Conservation (phyloP, 164 flowering plant genomes). For the Kingdonia uniflora region DNA sequence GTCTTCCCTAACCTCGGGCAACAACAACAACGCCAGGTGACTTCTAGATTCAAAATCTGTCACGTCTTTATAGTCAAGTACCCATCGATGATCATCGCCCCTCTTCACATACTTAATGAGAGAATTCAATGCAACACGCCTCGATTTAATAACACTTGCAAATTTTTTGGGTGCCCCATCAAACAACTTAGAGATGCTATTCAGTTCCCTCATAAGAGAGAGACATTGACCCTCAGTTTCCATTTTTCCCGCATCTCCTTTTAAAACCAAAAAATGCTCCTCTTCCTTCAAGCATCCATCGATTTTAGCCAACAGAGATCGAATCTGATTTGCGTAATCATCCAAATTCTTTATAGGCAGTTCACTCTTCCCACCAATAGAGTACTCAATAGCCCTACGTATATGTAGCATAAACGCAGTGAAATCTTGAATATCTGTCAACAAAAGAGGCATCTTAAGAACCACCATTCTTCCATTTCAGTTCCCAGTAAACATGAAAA, state of each 20-base stretch:
- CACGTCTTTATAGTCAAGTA: conserved; percentile 60
- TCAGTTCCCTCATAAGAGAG: conserved; percentile 48
- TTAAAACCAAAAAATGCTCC: conserved; percentile 22
- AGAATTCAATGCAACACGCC: conserved; percentile 30
- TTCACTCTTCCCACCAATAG: conserved; percentile 17
- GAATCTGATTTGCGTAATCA: conserved; percentile 26
- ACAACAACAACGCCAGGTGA: conserved; percentile 66
- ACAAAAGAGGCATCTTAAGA: too few relatives aligned
- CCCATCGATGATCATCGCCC: conserved; percentile 59
- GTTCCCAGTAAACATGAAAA: too few relatives aligned
- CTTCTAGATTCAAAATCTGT: conserved; percentile 64
- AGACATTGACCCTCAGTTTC: conserved; percentile 36
- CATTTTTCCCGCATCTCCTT: conserved; percentile 16
- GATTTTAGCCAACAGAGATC: conserved; percentile 33
- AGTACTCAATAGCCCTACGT: conserved; percentile 25
- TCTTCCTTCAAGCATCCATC: conserved; percentile 34
- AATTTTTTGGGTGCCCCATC: conserved; percentile 37
- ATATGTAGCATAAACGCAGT: conserved; percentile 40
- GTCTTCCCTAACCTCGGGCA: conserved; percentile 72
- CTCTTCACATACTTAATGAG: conserved; percentile 43
- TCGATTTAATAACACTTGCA: conserved; percentile 31
- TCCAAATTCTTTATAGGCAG: conserved; percentile 33
- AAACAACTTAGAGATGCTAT: conserved; percentile 43
- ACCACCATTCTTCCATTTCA: too few relatives aligned
- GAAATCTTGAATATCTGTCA: conserved; percentile 44